Percentiles rank a stretch among this genome's conserved stretches.
Conservation (phyloP, 75 land plant species). For the Sequoiadendron giganteum region DNA sequence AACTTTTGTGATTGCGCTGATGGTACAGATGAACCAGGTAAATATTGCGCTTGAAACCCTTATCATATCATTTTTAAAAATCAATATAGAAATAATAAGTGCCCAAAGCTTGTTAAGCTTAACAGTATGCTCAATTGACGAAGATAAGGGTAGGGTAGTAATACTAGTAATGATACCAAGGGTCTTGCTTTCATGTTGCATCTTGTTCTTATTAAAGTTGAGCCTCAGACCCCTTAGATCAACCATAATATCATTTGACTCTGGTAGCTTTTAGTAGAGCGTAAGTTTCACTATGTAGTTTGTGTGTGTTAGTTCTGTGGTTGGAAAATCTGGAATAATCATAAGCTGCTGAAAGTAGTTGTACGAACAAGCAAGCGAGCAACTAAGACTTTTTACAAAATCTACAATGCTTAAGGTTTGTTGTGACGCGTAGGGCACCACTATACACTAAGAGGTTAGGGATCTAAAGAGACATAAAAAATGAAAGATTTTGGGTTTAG, state of each 20-base stretch:
- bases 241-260: neutral
- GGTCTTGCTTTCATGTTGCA: neutral
- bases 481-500: too few relatives aligned
- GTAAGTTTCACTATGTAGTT: neutral
- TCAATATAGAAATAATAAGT: neutral
- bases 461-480: too few relatives aligned
- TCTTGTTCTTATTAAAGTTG: neutral
- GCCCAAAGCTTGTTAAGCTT: neutral
- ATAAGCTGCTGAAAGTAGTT: too few relatives aligned
- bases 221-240: neutral
- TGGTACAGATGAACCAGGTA: slow-evolving; percentile 97
- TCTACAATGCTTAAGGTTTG: too few relatives aligned
- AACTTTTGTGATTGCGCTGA: slow-evolving; percentile 89
- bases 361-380: too few relatives aligned
- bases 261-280: neutral
- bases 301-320: neutral
- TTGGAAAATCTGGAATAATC: neutral
- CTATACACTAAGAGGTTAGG: too few relatives aligned
- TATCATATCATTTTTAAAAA: neutral
- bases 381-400: too few relatives aligned
- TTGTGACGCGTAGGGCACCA: too few relatives aligned
- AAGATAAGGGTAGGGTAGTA: neutral
- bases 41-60: neutral
- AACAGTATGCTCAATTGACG: neutral
- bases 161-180: neutral